Evolutionary conservation across 2,329 filamentous ascomycete species (phyloP).

Genomic region (Cryphonectria nitschkei): DNA sequence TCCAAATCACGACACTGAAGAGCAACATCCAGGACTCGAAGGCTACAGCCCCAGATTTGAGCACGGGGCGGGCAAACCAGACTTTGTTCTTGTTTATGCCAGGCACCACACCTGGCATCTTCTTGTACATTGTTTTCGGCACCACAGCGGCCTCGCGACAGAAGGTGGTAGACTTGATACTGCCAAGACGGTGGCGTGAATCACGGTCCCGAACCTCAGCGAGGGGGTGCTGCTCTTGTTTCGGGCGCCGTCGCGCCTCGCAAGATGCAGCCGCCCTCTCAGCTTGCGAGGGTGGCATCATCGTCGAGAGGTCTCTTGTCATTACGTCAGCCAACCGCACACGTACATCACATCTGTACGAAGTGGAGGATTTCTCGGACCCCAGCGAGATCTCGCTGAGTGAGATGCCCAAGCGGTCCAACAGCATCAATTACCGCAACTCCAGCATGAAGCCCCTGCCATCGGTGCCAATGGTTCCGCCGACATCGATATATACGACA

Average conservation of each 20-base stretch:
- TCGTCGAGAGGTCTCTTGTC: conserved; percentile 24
- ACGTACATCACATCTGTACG: conserved; percentile 8
- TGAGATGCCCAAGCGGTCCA: conserved; percentile 12
- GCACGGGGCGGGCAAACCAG: conserved; percentile 26
- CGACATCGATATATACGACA: conserved; percentile 10
- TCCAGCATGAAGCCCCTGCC: conserved; percentile 23
- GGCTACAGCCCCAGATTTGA: conserved; percentile 29
- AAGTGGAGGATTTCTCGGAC: conserved; percentile 13
- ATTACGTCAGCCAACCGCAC: conserved; percentile 23
- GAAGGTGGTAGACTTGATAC: conserved; percentile 30
- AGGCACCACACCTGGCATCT: conserved; percentile 33
- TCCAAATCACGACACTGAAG: conserved; percentile 33
- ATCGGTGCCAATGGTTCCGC: neutral
- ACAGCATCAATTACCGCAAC: conserved; percentile 3
- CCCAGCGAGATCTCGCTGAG: conserved; percentile 22
- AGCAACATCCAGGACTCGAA: conserved; percentile 29
- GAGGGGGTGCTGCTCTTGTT: neutral
- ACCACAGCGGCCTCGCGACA: conserved; percentile 32
- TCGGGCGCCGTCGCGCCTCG: neutral
- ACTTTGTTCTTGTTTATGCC: conserved; percentile 32
- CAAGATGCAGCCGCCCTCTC: neutral
- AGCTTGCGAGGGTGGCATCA: conserved; percentile 16
- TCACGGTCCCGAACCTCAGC: neutral
- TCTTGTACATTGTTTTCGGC: conserved; percentile 33
- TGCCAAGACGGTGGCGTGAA: conserved; percentile 24